A percentile compares a stretch with the other conserved stretches of the same genome.
These are phyloP conservation scores for Phytophthora sp. DNA, from an alignment of 352 stramenopile genomes.

Conservation along the genomic window DNA sequence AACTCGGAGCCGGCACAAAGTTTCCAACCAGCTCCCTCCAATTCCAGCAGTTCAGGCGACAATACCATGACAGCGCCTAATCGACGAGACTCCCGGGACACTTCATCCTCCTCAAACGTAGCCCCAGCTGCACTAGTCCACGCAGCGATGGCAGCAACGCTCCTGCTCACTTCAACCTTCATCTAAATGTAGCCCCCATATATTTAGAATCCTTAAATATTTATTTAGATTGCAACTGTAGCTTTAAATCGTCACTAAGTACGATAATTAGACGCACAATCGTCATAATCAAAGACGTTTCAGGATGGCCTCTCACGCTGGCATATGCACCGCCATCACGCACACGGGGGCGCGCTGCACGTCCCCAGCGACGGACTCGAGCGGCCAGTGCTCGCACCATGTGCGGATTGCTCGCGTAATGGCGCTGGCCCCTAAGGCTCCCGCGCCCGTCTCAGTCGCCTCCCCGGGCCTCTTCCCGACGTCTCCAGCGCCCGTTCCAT, in stretches of 20 bases:
- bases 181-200: too few species aligned
- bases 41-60: conserved; percentile 8
- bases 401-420: conserved; percentile 81
- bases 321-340: conserved; percentile 53
- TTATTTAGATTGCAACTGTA: too few species aligned
- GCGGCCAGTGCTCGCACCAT: conserved; percentile 76
- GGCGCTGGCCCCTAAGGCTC: conserved; percentile 70
- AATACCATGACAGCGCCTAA: conserved; percentile 24
- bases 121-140: background rate
- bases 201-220: too few species aligned
- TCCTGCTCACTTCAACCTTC: too few species aligned
- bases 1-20: background rate
- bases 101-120: conserved; percentile 1
- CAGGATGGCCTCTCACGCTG: conserved; percentile 1
- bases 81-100: conserved; percentile 7
- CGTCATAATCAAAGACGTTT: conserved; percentile 15
- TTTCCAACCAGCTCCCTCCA: background rate
- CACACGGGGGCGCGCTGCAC: conserved; percentile 74
- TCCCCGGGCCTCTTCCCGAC: conserved; percentile 9
- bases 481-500: conserved; percentile 10
- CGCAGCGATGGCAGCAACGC: background rate
- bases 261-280: too few species aligned
- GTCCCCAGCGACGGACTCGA: conserved; percentile 45
- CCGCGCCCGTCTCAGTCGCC: conserved; percentile 1
- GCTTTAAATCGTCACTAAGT: too few species aligned